Base-by-base conservation (phyloP, 805 yeast genomes). In the Kurtzmaniella cleridarum region DNA sequence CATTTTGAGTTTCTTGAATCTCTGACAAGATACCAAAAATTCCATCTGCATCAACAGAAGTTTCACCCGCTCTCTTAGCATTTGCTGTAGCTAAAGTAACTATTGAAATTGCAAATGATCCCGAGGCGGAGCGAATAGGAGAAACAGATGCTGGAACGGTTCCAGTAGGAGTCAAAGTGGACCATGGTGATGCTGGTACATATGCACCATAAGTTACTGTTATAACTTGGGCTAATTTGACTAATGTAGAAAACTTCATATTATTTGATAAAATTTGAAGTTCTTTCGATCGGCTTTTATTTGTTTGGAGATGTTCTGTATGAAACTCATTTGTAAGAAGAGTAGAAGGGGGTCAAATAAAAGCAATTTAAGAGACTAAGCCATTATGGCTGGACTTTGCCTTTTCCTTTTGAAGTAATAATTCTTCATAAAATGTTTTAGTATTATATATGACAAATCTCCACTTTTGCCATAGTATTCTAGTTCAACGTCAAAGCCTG, bases 41-140 rank as follows among this genome's bases (percentile, higher is more conserved):
- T 27, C 17, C 24, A 17, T 3, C 30, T 37, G 17, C 28, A 10
- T 31, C 31, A 24, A 30, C 31, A 13, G 13, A 48, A 27, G 43
- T 41, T 4, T 41, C 41, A 17, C 4, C 37, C 20, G 26, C 43
- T 32, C 43, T 40, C 32, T 39, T 39, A 7, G 34, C 38, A 3
- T 16, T 32, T 10, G 41, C 36, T 16, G 41, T 17, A 23, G 42
- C 41, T 24, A 59, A 36, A 24, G 63, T 55, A 39, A 49, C 51
- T 38, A 62, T 48, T 3, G 64, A 54, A 32, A 62, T 50, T 28
- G 64, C 68, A 40, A 55, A 60, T 7, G 61, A 53, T 6, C 68
- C 68, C 26, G 49, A 48, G 33, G 47, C 53, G 34, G 52, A 44
- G 24, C 58, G 43, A 34, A 56, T 48, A 1, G 65, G 64, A 27